Evolutionary conservation across 805 yeast genomes (phyloP), one percentile per base, ranked within the genome.

Genomic region (Kluyveromyces nonfermentans): DNA sequence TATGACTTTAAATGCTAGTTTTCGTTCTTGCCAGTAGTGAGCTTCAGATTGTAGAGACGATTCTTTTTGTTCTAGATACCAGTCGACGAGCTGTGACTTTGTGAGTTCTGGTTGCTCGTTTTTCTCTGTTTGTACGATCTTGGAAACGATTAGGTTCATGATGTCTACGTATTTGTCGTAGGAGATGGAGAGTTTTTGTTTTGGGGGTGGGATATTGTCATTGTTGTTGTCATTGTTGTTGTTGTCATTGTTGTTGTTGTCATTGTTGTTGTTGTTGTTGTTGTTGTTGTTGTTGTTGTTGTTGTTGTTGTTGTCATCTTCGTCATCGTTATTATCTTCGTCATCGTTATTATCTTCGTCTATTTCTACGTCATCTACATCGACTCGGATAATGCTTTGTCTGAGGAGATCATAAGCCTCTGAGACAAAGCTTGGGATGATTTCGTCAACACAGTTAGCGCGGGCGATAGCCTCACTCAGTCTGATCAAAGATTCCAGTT

Each of bases 381-480:
- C 97, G 34, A 90, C 97, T 49, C 93, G 78, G 54, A 93, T 87
- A 48, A 90, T 89, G 33, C 96, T 85, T 65, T 87, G 95, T 60
- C 93, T 78, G 54, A 93, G 71, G 49, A 93, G 69, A 56, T 84
- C 90, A 62, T 84, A 88, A 0, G 98, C 98, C 60, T 93, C 97
- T 2, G 89, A 83, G 37, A 90, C 97, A 62, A 87, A 85, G 31
- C 74, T 73, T 7, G 90, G 85, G 0, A 90, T 79, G 43, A 88
- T 82, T 49, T 80, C 88, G 50, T 85, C 93, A 16, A 89, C 85
- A 65, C 97, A 89, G 64, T 90, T 93, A 21, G 97, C 97, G 52
- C 96, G 75, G 1, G 98, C 97, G 64, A 93, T 89, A 1, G 96
- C 97, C 62, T 93, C 98, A 3, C 93, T 80, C 46, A 93, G 72